phyloP scores from a whole-genome alignment of 1,284 basidiomycete species.

The Puccinia hordei region DNA sequence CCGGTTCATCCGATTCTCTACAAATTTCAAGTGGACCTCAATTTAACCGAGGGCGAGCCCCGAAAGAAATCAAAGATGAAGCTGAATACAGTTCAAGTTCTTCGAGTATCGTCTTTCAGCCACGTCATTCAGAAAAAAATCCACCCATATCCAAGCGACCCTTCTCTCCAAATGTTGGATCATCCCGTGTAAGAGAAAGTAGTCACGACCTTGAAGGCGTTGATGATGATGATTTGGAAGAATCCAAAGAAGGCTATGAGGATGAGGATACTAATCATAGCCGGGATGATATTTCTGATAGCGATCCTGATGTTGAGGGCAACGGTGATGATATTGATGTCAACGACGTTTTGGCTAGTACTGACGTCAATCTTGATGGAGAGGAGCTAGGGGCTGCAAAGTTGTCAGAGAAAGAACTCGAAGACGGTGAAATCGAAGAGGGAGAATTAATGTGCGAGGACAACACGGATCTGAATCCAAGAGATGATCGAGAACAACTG shows the following conservation, averaged over 20 bases:
- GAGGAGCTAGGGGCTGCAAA: neutral
- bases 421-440: slow-evolving; percentile 14
- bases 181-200: slow-evolving; percentile 1
- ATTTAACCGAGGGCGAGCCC: neutral
- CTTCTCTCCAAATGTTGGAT: neutral
- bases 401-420: slow-evolving; percentile 7
- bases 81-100: neutral
- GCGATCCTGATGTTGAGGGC: neutral
- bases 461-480: neutral
- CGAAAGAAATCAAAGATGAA: neutral
- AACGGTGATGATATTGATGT: neutral
- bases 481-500: neutral
- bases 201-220: neutral
- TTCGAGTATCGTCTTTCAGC: slow-evolving; percentile 5
- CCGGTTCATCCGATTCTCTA: neutral
- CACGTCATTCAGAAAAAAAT: slow-evolving; percentile 2
- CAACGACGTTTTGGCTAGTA: neutral
- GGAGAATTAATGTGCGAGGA: neutral
- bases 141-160: neutral
- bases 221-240: slow-evolving; percentile 19
- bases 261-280: neutral
- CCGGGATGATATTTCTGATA: neutral
- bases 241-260: slow-evolving; percentile 22
- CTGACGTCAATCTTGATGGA: slow-evolving; percentile 7
- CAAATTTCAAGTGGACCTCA: neutral